A percentile compares a stretch with the other conserved stretches of the same genome.
Conservation (phyloP, 495 filamentous ascomycete species). For the Trichoderma orchidacearum region DNA sequence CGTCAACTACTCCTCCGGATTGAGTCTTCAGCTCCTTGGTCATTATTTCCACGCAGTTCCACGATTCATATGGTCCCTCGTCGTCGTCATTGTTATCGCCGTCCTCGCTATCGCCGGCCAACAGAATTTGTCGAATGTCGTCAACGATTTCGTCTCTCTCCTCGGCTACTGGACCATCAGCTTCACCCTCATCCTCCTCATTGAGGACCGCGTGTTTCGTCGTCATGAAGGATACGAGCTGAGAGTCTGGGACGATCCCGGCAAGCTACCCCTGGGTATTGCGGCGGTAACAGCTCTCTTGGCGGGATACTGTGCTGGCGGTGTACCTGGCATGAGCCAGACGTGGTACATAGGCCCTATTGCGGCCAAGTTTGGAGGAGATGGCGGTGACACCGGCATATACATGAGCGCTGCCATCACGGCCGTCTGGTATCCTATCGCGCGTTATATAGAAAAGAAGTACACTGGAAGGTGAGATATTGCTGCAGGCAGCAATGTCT, state of each 20-base stretch:
- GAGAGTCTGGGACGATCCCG: neutral
- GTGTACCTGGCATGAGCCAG: neutral
- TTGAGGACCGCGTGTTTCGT: neutral
- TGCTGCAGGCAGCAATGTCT: no score
- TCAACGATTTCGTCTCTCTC: neutral
- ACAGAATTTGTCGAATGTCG: neutral
- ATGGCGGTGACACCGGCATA: neutral
- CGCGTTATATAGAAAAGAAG: neutral
- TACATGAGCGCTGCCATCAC: neutral
- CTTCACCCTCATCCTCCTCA: neutral
- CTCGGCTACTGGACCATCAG: neutral
- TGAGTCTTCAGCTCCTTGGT: neutral
- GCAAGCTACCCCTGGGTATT: neutral
- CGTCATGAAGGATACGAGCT: neutral
- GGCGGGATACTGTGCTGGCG: neutral
- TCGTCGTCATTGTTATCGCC: neutral
- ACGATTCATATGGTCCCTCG: neutral
- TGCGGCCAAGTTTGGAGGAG: neutral
- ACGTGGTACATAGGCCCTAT: neutral
- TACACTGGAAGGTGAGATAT: no score
- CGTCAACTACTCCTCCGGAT: neutral
- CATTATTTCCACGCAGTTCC: neutral
- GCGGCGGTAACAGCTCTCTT: neutral
- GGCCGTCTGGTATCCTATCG: neutral
- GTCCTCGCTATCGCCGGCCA: neutral